Evolutionary conservation across 2,329 filamentous ascomycete genomes (phyloP), one percentile per base, ranked within the genome.

Genomic region (Verticillium longisporum): DNA sequence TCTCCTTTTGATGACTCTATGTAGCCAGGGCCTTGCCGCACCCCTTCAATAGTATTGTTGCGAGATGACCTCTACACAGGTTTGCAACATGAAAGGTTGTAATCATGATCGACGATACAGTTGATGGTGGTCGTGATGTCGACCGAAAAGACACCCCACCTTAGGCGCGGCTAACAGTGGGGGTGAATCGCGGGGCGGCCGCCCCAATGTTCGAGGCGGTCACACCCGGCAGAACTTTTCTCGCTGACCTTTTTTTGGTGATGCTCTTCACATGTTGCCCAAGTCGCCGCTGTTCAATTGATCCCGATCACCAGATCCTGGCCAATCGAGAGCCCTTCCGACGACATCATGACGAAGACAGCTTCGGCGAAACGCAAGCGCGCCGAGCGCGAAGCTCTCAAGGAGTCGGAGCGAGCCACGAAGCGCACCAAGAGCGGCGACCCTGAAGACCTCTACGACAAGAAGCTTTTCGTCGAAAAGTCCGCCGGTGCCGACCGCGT

Each of bases 401-500:
- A 65, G 59, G 45, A 50, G 45, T 60, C 63, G 36, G 60, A 61
- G 14, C 59, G 61, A 3, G 56, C 64, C 41, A 58, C 61, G 59
- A 65, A 65, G 45, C 62, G 67, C 56, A 64, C 69, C 58, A 75
- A 75, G 57, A 70, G 70, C 33, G 69, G 68, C 62, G 59, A 71
- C 56, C 58, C 69, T 34, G 73, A 72, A 60, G 67, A 68, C 6
- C 66, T 66, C 7, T 64, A 75, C 33, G 72, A 74, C 58, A 74
- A 74, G 63, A 67, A 68, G 37, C 74, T 72, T 4, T 88, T 88
- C 66, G 71, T 81, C 66, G 82, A 85, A 63, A 74, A 80, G 6
- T 77, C 79, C 10, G 75, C 74, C 58, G 76, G 77, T 55, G 80
- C 83, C 41, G 82, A 87, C 62, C 79, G 84, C 62, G 81, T 80